phyloP scores from a whole-genome alignment of 345 rosid species.

The Salix dunnii region DNA sequence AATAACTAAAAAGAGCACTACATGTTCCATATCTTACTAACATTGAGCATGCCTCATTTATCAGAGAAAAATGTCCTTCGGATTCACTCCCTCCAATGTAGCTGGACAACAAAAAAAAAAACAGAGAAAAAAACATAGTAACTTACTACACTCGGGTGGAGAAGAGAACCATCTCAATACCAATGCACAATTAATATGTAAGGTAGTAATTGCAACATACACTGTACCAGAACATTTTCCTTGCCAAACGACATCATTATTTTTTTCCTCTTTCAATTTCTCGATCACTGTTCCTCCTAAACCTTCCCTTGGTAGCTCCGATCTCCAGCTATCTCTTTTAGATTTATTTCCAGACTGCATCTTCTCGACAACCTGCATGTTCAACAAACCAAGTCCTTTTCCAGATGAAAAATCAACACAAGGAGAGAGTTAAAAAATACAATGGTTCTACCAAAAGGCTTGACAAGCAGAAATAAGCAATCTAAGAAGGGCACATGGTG shows the following conservation, averaged over 20 bases:
- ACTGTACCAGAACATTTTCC: slow-evolving; percentile 99
- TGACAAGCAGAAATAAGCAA: too few species aligned
- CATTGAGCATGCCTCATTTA: slow-evolving; percentile 96
- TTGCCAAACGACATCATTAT: slow-evolving; percentile 75
- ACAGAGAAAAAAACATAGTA: background rate
- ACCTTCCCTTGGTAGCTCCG: slow-evolving; percentile 62
- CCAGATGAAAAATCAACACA: slow-evolving; percentile 1
- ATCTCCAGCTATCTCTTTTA: slow-evolving; percentile 56
- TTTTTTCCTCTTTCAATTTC: slow-evolving; percentile 68
- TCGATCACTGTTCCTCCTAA: slow-evolving; percentile 58
- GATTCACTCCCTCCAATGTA: slow-evolving; percentile 86
- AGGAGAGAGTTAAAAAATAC: background rate
- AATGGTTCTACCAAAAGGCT: background rate
- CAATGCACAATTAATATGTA: background rate
- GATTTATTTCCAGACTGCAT: slow-evolving; percentile 78
- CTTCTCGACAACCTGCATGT: slow-evolving; percentile 77
- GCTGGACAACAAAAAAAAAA: slow-evolving; percentile 34
- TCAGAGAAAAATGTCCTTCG: slow-evolving; percentile 88
- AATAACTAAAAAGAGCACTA: slow-evolving; percentile 3
- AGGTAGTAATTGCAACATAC: slow-evolving; percentile 55
- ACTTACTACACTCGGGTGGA: slow-evolving; percentile 13
- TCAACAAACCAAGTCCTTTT: slow-evolving; percentile 12
- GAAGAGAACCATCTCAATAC: background rate
- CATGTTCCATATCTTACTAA: slow-evolving; percentile 41
- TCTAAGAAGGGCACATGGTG: too few species aligned